Evolutionary conservation across 2,329 filamentous ascomycete species (phyloP).

Genomic region (Ophiognomonia clavigignenti-juglandacearum): DNA sequence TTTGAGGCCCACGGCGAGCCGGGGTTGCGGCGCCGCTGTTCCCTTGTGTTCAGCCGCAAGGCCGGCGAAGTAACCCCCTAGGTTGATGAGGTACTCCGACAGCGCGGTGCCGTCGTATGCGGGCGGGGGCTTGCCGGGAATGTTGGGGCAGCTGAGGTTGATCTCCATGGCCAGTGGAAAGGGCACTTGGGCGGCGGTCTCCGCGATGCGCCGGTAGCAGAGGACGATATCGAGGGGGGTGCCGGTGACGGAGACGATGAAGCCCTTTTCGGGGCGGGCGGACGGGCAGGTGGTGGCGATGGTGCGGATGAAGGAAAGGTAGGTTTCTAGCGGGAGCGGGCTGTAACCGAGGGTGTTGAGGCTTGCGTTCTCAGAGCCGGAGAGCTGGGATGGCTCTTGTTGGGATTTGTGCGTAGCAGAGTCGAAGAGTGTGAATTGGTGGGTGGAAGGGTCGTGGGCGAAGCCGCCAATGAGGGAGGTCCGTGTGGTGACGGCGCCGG

Average conservation of each 20-base stretch:
- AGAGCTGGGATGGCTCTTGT: constrained; percentile 8
- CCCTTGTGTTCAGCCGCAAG: no score
- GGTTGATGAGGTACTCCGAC: constrained; percentile 49
- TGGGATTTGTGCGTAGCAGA: constrained; percentile 21
- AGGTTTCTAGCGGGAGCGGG: constrained; percentile 53
- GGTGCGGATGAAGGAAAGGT: constrained; percentile 51
- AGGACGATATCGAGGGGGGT: constrained; percentile 48
- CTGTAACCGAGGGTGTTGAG: constrained; percentile 74
- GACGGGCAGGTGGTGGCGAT: constrained; percentile 30
- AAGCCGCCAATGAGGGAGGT: constrained; percentile 65
- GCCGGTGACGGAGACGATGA: constrained; percentile 70
- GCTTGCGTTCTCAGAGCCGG: constrained; percentile 33
- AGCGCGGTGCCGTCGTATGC: constrained; percentile 57
- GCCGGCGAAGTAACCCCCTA: constrained; percentile 1
- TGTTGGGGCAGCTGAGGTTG: constrained; percentile 77
- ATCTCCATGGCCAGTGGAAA: constrained; percentile 65
- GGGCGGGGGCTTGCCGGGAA: constrained; percentile 61
- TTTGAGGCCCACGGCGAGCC: constrained; percentile 58
- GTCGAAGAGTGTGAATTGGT: constrained; percentile 65
- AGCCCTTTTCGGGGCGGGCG: constrained; percentile 41
- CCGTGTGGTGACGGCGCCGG: constrained; percentile 70
- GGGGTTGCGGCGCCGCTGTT: no score
- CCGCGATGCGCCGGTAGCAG: constrained; percentile 49
- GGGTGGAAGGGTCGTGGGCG: constrained; percentile 50
- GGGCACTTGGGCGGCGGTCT: constrained; percentile 29